Base-by-base conservation (phyloP, 208 protist genomes). In the Trypanosoma avium region DNA sequence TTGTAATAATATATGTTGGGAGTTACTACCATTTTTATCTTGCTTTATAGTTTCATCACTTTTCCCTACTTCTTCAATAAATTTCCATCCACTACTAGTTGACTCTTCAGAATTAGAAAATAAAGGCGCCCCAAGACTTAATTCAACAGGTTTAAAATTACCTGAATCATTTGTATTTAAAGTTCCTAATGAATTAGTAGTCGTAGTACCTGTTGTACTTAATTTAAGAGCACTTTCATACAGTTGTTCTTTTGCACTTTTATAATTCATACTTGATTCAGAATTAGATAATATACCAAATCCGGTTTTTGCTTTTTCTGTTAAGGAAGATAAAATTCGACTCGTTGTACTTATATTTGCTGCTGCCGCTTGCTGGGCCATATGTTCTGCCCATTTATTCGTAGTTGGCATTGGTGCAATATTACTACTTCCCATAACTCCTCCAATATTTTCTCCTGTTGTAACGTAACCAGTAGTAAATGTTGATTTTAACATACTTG, bases 331-430 rank as follows among this genome's bases (percentile, higher is more conserved):
- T 24, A 68, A 13, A 29, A 63, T 22, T n/a, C 46, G 40, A 35
- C 55, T 55, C 27, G 65, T 21, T 2, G 43, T 64, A 30, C 26
- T 54, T 0, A 22, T 45, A 21, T 40, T 55, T n/a, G 52, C 43
- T 17, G 4, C 24, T 15, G 47, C 7, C 0, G 53, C 54, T 47
- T 73, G 48, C 30, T 79, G 40, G 8, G 66, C 62, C 67, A 74
- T 72, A 27, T 79, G 67, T 32, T 76, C 70, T 0, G 76, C 67
- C 77, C 79, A 82, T 42, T 60, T 67, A 56, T 80, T 90, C 29
- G 58, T 74, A 35, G 45, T 30, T 27, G 79, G 79, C 79, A 86
- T 83, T 33, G 77, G 73, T 3, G 60, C 79, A 33, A 84, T 75
- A 48, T 73, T 48, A 35, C 54, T 54, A 22, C 43, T 58, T 12